Evolutionary conservation across 2,329 filamentous ascomycete species (phyloP).

Genomic region (Exophiala xenobiotica): DNA sequence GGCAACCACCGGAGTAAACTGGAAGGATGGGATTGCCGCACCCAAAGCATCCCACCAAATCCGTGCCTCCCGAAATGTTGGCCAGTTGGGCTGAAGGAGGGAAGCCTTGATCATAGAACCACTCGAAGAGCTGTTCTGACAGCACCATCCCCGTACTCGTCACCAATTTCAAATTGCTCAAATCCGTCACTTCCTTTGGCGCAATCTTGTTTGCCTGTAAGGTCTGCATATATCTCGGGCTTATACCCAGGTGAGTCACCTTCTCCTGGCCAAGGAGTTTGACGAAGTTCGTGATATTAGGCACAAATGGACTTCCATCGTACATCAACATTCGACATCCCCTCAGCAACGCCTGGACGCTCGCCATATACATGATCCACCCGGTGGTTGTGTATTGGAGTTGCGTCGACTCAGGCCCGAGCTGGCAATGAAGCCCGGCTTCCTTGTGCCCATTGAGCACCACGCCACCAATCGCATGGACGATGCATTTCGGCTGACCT

Average conservation of each 20-base stretch:
- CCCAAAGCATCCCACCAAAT: slow-evolving; percentile 54
- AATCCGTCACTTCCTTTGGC: slow-evolving; percentile 62
- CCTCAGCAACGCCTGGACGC: slow-evolving; percentile 57
- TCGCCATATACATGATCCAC: slow-evolving; percentile 79
- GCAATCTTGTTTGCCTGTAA: slow-evolving; percentile 62
- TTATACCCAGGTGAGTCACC: slow-evolving; percentile 67
- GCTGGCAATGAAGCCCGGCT: slow-evolving; percentile 51
- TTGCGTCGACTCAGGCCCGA: slow-evolving; percentile 44
- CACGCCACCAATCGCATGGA: slow-evolving; percentile 60
- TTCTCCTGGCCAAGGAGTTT: slow-evolving; percentile 61
- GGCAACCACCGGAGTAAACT: slow-evolving; percentile 59
- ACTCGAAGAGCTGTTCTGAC: slow-evolving; percentile 72
- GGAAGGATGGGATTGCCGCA: slow-evolving; percentile 67
- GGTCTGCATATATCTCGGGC: slow-evolving; percentile 72
- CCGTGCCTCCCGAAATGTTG: slow-evolving; percentile 39
- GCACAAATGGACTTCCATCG: slow-evolving; percentile 77
- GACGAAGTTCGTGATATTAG: slow-evolving; percentile 64
- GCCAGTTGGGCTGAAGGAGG: slow-evolving; percentile 18
- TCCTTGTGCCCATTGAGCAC: slow-evolving; percentile 57
- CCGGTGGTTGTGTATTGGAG: slow-evolving; percentile 69
- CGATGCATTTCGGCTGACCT: slow-evolving; percentile 80
- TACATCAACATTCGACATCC: slow-evolving; percentile 70
- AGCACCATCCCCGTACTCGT: slow-evolving; percentile 79
- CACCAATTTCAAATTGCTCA: slow-evolving; percentile 61
- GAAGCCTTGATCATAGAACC: slow-evolving; percentile 63